Evolutionary conservation across 176 grass and related monocot genomes (phyloP).

Genomic region (Eremochloa ophiuroides): DNA sequence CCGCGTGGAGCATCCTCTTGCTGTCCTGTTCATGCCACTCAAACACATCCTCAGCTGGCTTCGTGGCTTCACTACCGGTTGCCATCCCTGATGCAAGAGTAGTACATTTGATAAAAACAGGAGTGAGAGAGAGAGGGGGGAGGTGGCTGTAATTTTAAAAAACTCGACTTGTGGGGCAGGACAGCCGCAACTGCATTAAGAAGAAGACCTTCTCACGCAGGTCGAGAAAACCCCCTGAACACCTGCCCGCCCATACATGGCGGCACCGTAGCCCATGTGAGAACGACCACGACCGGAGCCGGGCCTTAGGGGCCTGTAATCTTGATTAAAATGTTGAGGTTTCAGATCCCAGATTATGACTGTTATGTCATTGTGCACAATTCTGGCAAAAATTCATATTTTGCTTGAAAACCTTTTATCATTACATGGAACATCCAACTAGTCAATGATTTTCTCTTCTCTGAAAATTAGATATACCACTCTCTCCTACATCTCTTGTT

Average conservation of each 20-base stretch:
- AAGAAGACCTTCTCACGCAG: no score
- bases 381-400: background rate
- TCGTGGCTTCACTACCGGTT: conserved; percentile 28
- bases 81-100: conserved; percentile 40
- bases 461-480: background rate
- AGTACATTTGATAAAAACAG: background rate
- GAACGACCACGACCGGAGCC: no score
- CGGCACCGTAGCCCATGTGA: no score
- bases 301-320: no score
- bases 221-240: no score
- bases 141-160: no score
- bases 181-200: no score
- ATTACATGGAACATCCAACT: background rate
- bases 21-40: conserved; percentile 90
- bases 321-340: background rate
- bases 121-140: background rate
- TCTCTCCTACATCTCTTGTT: background rate
- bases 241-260: no score
- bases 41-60: conserved; percentile 58
- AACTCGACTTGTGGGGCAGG: no score
- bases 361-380: background rate
- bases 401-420: background rate
- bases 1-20: conserved; percentile 74
- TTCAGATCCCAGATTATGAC: background rate
- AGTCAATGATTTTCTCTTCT: background rate